These are phyloP conservation scores for Fraxinus pennsylvanica DNA, from an alignment of 257 asterid genomes.

Conservation along the genomic window DNA sequence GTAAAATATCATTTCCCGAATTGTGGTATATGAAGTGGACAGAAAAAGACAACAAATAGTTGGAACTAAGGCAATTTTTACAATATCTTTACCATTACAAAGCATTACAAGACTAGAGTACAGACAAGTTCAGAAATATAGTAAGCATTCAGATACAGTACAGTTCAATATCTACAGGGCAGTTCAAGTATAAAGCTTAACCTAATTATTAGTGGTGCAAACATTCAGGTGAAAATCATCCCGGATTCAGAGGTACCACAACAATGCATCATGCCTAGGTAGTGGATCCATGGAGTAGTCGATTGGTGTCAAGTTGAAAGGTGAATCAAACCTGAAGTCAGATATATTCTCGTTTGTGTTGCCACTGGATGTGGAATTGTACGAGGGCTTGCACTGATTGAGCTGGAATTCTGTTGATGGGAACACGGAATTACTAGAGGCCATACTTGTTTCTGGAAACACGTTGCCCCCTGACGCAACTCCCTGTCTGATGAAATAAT, in stretches of 20 bases:
- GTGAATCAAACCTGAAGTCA: slow-evolving; percentile 46
- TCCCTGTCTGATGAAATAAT: slow-evolving; percentile 30
- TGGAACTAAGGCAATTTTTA: background rate
- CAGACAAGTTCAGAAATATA: slow-evolving; percentile 12
- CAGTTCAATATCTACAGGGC: slow-evolving; percentile 19
- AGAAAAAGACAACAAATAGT: background rate
- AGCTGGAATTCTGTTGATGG: slow-evolving; percentile 38
- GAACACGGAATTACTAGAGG: slow-evolving; percentile 28
- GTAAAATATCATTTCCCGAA: too few relatives aligned
- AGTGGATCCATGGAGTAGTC: slow-evolving; percentile 41
- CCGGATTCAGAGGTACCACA: slow-evolving; percentile 42
- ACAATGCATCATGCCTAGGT: slow-evolving; percentile 39
- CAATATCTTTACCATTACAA: background rate
- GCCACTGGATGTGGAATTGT: slow-evolving; percentile 31
- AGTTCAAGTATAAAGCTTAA: slow-evolving; percentile 16
- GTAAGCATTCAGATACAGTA: slow-evolving; percentile 25
- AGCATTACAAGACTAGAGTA: background rate
- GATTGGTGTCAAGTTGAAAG: slow-evolving; percentile 33
- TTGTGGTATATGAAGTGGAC: background rate
- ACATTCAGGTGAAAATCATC: slow-evolving; percentile 12
- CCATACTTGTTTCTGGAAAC: slow-evolving; percentile 33
- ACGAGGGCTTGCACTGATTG: slow-evolving; percentile 31
- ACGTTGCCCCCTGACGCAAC: slow-evolving; percentile 23
- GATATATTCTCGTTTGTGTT: slow-evolving; percentile 28
- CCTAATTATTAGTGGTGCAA: slow-evolving; percentile 9